Evolutionary conservation across 73 alveolate genomes (phyloP), one percentile per base, ranked within the genome.

Genomic region (Uronychia setigera): DNA sequence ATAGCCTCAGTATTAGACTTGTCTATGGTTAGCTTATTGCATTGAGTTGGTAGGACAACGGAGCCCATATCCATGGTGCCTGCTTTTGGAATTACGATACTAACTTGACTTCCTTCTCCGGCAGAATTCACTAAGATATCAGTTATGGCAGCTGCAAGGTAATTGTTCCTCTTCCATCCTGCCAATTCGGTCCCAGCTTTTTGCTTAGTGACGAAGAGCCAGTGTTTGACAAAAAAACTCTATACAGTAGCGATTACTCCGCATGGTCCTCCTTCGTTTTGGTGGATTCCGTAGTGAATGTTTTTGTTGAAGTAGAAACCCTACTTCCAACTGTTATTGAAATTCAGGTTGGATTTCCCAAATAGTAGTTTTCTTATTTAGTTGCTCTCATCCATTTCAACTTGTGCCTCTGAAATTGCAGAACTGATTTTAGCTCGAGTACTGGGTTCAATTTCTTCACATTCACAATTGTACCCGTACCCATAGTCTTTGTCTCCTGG

Each of bases 191-290:
- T 31, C 30, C 74, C 29, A 26, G 74, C 13, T 29, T 13, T 9
- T 1, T 58, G 30, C 46, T 85, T n/a, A 46, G 83, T 25, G 11
- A 78, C 80, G 83, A 59, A 92, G n/a, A 92, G 84, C 31, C 83
- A 86, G 81, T 92, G 94, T 34, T 92, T 92, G 26, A 92, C 29
- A 82, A 89, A 85, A 34, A 84, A 92, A 0, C 95, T 92, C 74
- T 92, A 76, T 28, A 90, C 97, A 25, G 94, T 32, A 0, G 97
- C 97, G 19, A 92, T 27, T 0, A 92, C 90, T 13, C 97, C 97
- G 59, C 97, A 92, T 25, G 97, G 97, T 26, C 97, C 97, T 26
- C 97, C 97, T 77, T 92, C 97, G 59, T 84, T 88, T 80, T 92
- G 80, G 83, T 89, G 87, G 30, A 92, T 85, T 0, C 97, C 97